Conservation (phyloP, 106 monocot species). For the Phalaenopsis aphrodite region DNA sequence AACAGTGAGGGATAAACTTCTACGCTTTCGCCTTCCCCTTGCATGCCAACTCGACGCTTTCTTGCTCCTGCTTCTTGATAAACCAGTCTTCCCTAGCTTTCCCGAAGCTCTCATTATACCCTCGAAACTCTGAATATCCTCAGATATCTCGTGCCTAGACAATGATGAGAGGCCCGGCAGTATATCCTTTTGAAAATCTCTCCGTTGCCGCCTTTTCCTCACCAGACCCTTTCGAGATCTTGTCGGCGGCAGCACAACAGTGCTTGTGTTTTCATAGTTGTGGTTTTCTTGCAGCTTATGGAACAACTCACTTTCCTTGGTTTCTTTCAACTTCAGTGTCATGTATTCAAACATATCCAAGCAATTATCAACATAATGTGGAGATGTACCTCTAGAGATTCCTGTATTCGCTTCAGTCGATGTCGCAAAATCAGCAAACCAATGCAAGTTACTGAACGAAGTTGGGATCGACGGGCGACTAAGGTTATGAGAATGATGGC, state of each 20-base stretch:
- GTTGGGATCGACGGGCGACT: too few relatives aligned
- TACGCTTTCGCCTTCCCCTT: constrained; percentile 14
- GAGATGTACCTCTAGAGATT: too few relatives aligned
- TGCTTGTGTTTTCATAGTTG: neutral
- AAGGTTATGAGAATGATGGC: too few relatives aligned
- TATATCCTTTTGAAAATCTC: constrained; percentile 83
- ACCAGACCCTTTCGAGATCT: constrained; percentile 26
- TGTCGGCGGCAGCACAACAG: constrained; percentile 16
- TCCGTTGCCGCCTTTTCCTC: constrained; percentile 32
- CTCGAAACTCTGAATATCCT: constrained; percentile 64
- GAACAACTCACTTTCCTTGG: constrained; percentile 8
- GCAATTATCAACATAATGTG: constrained; percentile 1
- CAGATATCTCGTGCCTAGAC: constrained; percentile 53
- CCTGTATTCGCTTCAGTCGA: neutral
- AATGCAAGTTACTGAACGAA: constrained; percentile 26
- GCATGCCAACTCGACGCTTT: neutral
- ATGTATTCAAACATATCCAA: constrained; percentile 36
- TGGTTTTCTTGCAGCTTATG: neutral
- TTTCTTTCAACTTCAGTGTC: constrained; percentile 35
- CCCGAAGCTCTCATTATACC: constrained; percentile 43
- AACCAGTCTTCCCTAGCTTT: neutral
- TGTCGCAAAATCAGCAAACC: constrained; percentile 27
- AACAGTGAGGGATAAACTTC: constrained; percentile 8
- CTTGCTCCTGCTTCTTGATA: neutral
- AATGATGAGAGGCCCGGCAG: constrained; percentile 58